These are phyloP conservation scores for Peronospora belbahrii DNA, from an alignment of 352 stramenopile genomes.

Conservation along the genomic window DNA sequence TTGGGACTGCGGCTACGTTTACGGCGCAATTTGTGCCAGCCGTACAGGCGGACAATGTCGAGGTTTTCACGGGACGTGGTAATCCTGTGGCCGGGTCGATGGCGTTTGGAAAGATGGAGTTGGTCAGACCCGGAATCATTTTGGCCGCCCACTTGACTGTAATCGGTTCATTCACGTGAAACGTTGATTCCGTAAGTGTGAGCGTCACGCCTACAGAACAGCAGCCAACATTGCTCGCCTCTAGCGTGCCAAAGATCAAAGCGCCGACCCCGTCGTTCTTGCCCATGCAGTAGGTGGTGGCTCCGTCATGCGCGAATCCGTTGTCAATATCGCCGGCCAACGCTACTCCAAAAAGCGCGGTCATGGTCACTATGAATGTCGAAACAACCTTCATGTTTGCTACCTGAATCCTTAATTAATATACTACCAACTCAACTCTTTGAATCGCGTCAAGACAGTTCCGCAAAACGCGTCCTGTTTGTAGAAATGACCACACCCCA, in stretches of 20 bases:
- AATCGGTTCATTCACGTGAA: conserved; percentile 43
- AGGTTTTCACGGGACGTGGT: conserved; percentile 27
- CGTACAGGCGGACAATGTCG: conserved; percentile 53
- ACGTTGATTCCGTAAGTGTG: conserved; percentile 26
- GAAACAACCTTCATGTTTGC: conserved; percentile 21
- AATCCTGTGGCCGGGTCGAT: conserved; percentile 39
- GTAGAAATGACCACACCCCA: conserved; percentile 17
- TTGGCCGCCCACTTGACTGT: conserved; percentile 48
- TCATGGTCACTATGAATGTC: conserved; percentile 3
- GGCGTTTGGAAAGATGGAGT: conserved; percentile 55
- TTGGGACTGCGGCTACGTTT: conserved; percentile 31
- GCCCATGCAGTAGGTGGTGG: conserved; percentile 71
- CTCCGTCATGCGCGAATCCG: conserved; percentile 52
- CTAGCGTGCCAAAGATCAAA: conserved; percentile 41
- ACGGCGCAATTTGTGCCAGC: conserved; percentile 55
- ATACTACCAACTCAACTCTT: too few relatives aligned
- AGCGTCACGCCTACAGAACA: conserved; percentile 53
- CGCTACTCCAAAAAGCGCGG: conserved; percentile 9
- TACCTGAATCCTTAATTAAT: too few relatives aligned
- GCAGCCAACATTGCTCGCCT: conserved; percentile 37
- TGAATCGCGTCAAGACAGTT: conserved; percentile 14
- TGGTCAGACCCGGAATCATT: conserved; percentile 22
- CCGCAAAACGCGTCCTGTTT: conserved; percentile 16
- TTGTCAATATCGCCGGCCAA: conserved; percentile 42
- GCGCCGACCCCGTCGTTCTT: conserved; percentile 22